These are phyloP conservation scores for Inga leiocalycina DNA, from an alignment of 306 rosid genomes.

Conservation along the genomic window DNA sequence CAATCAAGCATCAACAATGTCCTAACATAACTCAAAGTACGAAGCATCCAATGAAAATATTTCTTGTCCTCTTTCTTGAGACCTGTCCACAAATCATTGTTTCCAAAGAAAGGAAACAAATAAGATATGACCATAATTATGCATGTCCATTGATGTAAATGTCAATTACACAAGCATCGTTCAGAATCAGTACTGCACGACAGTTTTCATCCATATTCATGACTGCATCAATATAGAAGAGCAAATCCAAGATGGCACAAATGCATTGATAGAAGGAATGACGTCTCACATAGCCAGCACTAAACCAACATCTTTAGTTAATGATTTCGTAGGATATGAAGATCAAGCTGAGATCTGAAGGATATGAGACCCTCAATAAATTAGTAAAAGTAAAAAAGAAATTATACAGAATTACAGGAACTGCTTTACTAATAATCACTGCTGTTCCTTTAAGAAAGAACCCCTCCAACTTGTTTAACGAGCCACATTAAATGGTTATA, in stretches of 20 bases:
- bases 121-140: conserved; percentile 14
- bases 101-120: conserved; percentile 17
- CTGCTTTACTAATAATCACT: background rate
- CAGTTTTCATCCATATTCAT: background rate
- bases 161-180: background rate
- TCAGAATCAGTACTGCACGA: conserved; percentile 1
- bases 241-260: background rate
- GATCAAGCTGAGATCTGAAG: background rate
- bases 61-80: background rate
- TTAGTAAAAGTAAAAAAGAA: background rate
- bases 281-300: background rate
- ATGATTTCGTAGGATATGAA: background rate
- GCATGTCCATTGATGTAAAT: background rate
- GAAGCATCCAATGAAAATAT: conserved; percentile 4
- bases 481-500: background rate
- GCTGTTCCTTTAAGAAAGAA: background rate
- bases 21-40: background rate
- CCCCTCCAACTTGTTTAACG: background rate
- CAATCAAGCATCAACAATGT: background rate
- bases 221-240: background rate
- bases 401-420: background rate
- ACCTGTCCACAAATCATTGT: background rate
- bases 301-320: background rate
- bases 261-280: conserved; percentile 3
- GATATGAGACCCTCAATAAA: background rate